These are phyloP conservation scores for Xerocomellus chrysenteron DNA, from an alignment of 768 basidiomycete species.

Conservation along the genomic window DNA sequence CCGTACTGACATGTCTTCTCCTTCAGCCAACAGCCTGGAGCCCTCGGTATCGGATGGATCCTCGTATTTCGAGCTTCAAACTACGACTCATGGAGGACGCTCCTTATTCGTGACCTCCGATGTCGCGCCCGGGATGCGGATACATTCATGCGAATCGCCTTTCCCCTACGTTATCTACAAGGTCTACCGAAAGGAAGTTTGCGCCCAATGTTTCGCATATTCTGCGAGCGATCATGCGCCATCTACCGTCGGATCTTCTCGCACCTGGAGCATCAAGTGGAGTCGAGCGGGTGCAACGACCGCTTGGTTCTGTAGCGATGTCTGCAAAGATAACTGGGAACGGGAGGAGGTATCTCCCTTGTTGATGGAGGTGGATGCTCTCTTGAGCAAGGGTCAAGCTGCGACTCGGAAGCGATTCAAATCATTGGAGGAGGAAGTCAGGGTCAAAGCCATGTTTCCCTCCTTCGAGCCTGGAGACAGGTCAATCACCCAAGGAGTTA, in stretches of 20 bases:
- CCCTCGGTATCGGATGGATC: not conserved
- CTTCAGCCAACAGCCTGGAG: not conserved
- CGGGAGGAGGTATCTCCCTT: conserved; percentile 33
- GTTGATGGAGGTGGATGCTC: conserved; percentile 33
- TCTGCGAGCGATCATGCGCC: conserved; percentile 33
- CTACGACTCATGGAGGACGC: conserved; percentile 51
- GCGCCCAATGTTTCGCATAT: conserved; percentile 63
- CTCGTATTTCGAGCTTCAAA: conserved; percentile 21
- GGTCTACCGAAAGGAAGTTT: conserved; percentile 66
- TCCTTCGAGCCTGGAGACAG: conserved; percentile 8
- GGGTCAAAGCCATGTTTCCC: conserved; percentile 19
- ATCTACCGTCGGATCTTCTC: conserved; percentile 19
- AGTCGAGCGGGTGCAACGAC: conserved; percentile 36
- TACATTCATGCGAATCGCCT: conserved; percentile 47
- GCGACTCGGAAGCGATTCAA: conserved; percentile 31
- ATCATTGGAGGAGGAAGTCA: conserved; percentile 20
- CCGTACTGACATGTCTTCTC: conserved; percentile 6
- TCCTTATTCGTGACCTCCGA: conserved; percentile 47
- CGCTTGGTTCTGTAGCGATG: conserved; percentile 56
- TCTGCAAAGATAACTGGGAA: conserved; percentile 48
- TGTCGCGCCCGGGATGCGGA: conserved; percentile 43
- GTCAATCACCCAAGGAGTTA: conserved; percentile 36
- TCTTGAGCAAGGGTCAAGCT: conserved; percentile 36
- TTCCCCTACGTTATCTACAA: conserved; percentile 59
- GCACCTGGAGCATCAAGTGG: conserved; percentile 46